phyloP scores from a whole-genome alignment of 768 basidiomycete species.

The Suillus placidus region DNA sequence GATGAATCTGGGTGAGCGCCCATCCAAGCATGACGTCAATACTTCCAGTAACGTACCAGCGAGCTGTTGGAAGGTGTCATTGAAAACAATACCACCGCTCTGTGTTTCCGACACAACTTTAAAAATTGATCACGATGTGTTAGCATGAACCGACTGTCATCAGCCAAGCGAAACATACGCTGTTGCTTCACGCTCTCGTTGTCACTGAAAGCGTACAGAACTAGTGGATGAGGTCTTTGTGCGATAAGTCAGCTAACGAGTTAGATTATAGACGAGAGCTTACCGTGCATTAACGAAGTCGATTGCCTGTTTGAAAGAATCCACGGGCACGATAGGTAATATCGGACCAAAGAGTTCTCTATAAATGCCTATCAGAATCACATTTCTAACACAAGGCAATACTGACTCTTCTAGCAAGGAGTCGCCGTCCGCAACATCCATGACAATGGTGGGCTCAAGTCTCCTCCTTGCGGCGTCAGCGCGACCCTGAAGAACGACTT shows the following conservation, averaged over 20 bases:
- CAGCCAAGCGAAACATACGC: conserved; percentile 30
- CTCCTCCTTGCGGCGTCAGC: conserved; percentile 40
- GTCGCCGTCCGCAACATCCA: conserved; percentile 55
- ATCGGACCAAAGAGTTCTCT: conserved; percentile 80
- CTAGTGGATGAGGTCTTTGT: conserved; percentile 58
- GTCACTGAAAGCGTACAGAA: conserved; percentile 66
- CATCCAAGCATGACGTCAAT: conserved; percentile 18
- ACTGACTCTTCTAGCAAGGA: conserved; percentile 61
- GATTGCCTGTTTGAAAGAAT: conserved; percentile 56
- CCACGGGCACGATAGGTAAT: conserved; percentile 62
- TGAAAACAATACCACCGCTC: conserved; percentile 60
- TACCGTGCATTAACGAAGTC: conserved; percentile 56
- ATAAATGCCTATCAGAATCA: neutral
- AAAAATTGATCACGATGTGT: neutral
- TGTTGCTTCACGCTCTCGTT: conserved; percentile 41
- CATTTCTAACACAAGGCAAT: neutral
- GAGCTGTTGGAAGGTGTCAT: conserved; percentile 62
- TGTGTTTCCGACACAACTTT: conserved; percentile 57
- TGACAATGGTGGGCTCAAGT: conserved; percentile 64
- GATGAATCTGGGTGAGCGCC: conserved; percentile 13
- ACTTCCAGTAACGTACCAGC: conserved; percentile 37
- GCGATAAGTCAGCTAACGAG: neutral
- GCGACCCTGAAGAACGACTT: conserved; percentile 46
- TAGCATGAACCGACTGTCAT: conserved; percentile 2
- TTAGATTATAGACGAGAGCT: conserved; percentile 14